phyloP scores from a whole-genome alignment of 202 grass and related monocot species.

The Carex sylvatica region DNA sequence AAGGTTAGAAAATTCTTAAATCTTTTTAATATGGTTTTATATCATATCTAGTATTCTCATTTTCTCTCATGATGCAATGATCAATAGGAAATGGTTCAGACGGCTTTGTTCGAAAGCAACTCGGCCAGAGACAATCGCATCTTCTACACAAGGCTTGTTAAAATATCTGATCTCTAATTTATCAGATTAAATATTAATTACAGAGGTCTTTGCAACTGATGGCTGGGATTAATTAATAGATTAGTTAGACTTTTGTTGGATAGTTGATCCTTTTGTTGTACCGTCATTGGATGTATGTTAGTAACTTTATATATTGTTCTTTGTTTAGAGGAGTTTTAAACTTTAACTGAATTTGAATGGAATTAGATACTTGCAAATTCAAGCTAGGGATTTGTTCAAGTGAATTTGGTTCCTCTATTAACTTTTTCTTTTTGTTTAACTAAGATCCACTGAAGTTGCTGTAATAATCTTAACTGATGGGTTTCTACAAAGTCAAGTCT shows the following conservation, averaged over 20 bases:
- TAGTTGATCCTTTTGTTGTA: not conserved
- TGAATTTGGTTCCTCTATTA: not conserved
- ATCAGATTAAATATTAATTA: not conserved
- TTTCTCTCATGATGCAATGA: not conserved
- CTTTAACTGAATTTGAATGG: not conserved
- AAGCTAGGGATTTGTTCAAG: not conserved
- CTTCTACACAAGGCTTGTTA: constrained; percentile 80
- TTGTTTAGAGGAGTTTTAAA: not conserved
- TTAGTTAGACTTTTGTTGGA: not conserved
- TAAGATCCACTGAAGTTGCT: not conserved
- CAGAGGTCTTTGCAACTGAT: not conserved
- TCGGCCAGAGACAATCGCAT: constrained; percentile 88
- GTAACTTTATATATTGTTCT: not conserved
- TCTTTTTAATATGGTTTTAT: not conserved
- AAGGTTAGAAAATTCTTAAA: constrained; percentile 59
- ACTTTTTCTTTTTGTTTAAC: not conserved
- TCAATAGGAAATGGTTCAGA: constrained; percentile 86
- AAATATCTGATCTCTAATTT: constrained; percentile 42
- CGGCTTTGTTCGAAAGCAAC: constrained; percentile 86
- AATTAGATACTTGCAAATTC: not conserved
- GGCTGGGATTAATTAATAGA: not conserved
- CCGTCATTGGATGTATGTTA: too few relatives aligned
- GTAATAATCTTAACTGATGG: too few relatives aligned
- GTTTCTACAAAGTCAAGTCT: too few relatives aligned
- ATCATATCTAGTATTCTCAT: not conserved